Evolutionary conservation across 2,329 filamentous ascomycete genomes (phyloP), one percentile per base, ranked within the genome.

Genomic region (Hansfordia pulvinata): DNA sequence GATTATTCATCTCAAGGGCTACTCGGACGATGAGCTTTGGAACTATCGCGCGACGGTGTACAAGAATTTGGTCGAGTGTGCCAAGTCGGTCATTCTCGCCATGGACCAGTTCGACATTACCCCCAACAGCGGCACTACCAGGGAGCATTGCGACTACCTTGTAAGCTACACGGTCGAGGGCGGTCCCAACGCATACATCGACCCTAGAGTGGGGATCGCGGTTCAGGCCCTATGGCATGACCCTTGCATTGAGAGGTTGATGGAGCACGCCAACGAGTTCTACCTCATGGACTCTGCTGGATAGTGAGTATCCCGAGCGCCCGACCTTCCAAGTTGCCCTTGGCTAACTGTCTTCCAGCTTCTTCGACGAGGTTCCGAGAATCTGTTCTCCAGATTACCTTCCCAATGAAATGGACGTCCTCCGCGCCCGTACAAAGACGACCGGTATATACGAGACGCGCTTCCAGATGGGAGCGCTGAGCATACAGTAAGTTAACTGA

Each of bases 221-320:
- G 76, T 96, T 19, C 73, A 78, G 38, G 77, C 82, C 28, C 60
- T 98, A 49, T 98, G 90, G 90, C 77, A 77, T 41, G 90, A 98
- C 47, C 77, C 82, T 6, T 79, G 78, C 40, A 82, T 83, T 42
- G 72, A 81, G 29, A 73, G 70, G 39, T 69, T 94, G 19, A 77
- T 96, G 65, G 83, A 93, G 46, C 83, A 90, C 49, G 83, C 93
- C 50, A 93, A 85, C 48, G 88, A 98, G 56, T 98, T 98, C 53
- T 98, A 98, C 50, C 62, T 98, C 31, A 98, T 98, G 90, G 90
- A 98, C 53, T 98, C 90, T 14, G 90, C 90, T 27, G 85, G 86
- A 60, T 98, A 98, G 88, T 98, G 68, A 50, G 81, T 54, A 19
- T 17, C 17, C 6, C 3, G 13, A 7, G n/a, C 6, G 11, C 19